A percentile compares a stretch with the other conserved stretches of the same genome.
Evolutionary conservation across 1,284 basidiomycete species (phyloP).

Genomic region (Rhodotorula sp.): DNA sequence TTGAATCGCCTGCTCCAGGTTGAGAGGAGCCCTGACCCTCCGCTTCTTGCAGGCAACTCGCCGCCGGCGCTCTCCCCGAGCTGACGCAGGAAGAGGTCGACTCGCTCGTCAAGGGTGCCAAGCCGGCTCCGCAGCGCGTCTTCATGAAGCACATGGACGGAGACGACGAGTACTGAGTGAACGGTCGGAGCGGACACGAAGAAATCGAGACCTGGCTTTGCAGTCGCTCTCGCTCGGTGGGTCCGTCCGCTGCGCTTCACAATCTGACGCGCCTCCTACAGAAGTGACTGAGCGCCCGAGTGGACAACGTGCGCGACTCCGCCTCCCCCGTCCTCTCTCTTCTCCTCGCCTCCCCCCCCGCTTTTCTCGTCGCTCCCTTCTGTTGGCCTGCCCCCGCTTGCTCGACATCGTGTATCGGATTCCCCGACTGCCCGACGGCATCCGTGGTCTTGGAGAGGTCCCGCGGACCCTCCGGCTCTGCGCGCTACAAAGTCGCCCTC

Average conservation of each 20-base stretch:
- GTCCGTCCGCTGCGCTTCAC: too few relatives aligned
- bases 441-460: neutral
- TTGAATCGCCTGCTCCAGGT: slow-evolving; percentile 1
- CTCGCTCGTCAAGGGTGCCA: slow-evolving; percentile 10
- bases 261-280: too few relatives aligned
- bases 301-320: too few relatives aligned
- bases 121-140: slow-evolving; percentile 19
- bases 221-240: too few relatives aligned
- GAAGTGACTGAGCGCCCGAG: too few relatives aligned
- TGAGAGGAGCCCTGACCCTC: neutral
- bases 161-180: slow-evolving; percentile 17
- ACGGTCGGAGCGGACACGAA: neutral
- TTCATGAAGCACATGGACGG: slow-evolving; percentile 37
- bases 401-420: neutral
- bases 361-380: neutral
- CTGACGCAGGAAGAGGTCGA: slow-evolving; percentile 31
- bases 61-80: slow-evolving; percentile 20
- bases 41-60: slow-evolving; percentile 36
- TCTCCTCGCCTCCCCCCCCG: neutral
- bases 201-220: neutral
- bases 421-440: neutral
- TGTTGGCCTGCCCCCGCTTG: too few relatives aligned
- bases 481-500: too few relatives aligned
- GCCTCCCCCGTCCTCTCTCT: too few relatives aligned
- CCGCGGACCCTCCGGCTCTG: too few relatives aligned